Percentiles rank a stretch among this genome's conserved stretches.
Conservation (phyloP, 495 filamentous ascomycete genomes). For the Aspergillus leporis region DNA sequence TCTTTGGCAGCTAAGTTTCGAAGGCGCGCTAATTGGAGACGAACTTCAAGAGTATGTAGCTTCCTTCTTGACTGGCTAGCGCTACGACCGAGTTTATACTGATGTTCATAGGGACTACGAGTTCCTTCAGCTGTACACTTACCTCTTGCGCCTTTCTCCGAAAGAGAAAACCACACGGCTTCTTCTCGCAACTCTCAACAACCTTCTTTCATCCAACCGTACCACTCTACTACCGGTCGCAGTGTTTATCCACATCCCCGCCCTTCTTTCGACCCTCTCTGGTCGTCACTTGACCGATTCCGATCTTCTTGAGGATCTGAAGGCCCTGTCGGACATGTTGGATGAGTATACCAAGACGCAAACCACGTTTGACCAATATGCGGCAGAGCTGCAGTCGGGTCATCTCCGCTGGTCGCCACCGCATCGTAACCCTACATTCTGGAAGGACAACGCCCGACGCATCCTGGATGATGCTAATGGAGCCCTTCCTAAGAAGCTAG, state of each 20-base stretch:
- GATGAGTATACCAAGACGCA: conserved; percentile 95
- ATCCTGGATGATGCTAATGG: conserved; percentile 85
- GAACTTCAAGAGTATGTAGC: conserved; percentile 74
- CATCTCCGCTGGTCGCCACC: conserved; percentile 95
- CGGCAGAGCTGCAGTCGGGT: conserved; percentile 82
- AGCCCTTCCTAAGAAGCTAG: conserved; percentile 77
- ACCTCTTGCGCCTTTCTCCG: conserved; percentile 84
- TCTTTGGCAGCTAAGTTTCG: conserved; percentile 95
- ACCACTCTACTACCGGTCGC: conserved; percentile 77
- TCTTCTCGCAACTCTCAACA: conserved; percentile 82
- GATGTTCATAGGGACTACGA: conserved; percentile 73
- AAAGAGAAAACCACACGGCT: conserved; percentile 98
- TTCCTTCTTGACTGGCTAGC: neutral
- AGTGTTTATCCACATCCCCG: conserved; percentile 77
- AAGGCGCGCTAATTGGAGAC: conserved; percentile 78
- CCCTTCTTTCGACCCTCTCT: conserved; percentile 75
- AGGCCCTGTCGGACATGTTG: conserved; percentile 70
- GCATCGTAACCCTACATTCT: conserved; percentile 86
- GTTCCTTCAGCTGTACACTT: conserved; percentile 84
- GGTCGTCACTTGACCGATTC: conserved; percentile 84
- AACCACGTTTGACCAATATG: conserved; percentile 96
- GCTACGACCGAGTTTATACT: conserved; percentile 7
- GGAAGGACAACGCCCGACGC: conserved; percentile 90
- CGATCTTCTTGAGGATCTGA: conserved; percentile 86
- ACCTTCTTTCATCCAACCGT: conserved; percentile 76